Conservation (phyloP, 208 protist genomes). For the Tritrichomonas musculus region DNA sequence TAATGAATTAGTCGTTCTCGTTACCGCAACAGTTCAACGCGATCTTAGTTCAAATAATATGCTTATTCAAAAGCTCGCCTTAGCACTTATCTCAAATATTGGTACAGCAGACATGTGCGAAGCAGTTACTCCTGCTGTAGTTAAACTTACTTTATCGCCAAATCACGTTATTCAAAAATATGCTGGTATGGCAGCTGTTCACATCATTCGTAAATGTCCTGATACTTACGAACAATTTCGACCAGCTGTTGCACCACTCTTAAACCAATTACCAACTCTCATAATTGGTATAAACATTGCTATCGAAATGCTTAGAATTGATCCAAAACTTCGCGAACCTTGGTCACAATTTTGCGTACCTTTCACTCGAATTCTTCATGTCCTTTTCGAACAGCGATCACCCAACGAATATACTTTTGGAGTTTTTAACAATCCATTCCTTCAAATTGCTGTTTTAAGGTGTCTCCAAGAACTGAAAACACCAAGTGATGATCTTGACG, state of each 20-base stretch:
- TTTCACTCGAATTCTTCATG: background rate
- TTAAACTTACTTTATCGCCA: background rate
- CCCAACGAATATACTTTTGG: background rate
- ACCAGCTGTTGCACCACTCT: background rate
- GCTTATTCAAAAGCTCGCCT: background rate
- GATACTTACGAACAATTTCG: background rate
- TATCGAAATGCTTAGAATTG: background rate
- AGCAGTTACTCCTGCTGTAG: background rate
- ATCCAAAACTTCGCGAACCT: background rate
- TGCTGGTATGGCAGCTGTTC: background rate
- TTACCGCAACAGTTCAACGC: background rate
- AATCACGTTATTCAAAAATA: background rate
- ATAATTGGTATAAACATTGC: background rate
- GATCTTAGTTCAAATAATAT: background rate
- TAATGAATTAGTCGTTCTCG: background rate
- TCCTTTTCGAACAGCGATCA: background rate
- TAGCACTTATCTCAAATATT: background rate
- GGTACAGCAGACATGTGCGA: constrained; percentile 14
- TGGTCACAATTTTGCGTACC: background rate
- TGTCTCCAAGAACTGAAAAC: background rate
- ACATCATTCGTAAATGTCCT: background rate
- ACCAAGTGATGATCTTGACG: background rate
- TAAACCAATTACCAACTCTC: background rate
- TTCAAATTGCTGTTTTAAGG: background rate
- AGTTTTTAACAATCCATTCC: background rate